These are phyloP conservation scores for Eucalyptus pauciflora DNA, from an alignment of 345 rosid species.

Conservation along the genomic window DNA sequence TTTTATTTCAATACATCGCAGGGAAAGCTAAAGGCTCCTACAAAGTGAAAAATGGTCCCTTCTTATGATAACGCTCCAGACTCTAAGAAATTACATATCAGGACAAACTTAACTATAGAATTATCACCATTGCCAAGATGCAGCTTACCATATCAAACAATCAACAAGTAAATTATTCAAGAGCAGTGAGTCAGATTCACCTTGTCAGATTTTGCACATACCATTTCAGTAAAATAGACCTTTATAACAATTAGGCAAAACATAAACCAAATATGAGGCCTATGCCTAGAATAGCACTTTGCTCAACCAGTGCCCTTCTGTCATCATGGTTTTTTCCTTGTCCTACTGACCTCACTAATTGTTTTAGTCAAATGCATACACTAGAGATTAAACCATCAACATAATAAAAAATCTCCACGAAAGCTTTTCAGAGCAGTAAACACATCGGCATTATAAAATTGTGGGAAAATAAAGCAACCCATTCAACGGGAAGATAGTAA, in stretches of 20 bases:
- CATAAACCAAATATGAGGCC: slow-evolving; percentile 50
- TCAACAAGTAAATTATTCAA: background rate
- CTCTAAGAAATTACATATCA: no score
- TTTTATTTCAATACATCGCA: background rate
- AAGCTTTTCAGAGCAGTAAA: background rate
- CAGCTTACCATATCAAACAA: background rate
- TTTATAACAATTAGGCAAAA: background rate
- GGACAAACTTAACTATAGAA: no score
- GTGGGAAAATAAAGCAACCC: background rate
- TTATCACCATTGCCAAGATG: no score
- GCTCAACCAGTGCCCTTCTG: slow-evolving; percentile 90
- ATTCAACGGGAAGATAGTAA: background rate
- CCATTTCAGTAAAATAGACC: background rate
- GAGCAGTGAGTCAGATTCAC: slow-evolving; percentile 4
- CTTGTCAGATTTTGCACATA: slow-evolving; percentile 14
- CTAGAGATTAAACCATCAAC: slow-evolving; percentile 8
- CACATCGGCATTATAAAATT: background rate
- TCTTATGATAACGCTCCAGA: fast-evolving
- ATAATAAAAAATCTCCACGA: background rate
- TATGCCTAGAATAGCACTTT: slow-evolving; percentile 68
- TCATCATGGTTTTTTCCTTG: slow-evolving; percentile 71
- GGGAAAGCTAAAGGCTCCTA: background rate
- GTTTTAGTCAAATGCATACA: slow-evolving; percentile 89
- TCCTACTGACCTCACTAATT: slow-evolving; percentile 79
- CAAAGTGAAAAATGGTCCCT: background rate